Conservation (phyloP, 495 filamentous ascomycete species). For the Penicillium antarcticum region DNA sequence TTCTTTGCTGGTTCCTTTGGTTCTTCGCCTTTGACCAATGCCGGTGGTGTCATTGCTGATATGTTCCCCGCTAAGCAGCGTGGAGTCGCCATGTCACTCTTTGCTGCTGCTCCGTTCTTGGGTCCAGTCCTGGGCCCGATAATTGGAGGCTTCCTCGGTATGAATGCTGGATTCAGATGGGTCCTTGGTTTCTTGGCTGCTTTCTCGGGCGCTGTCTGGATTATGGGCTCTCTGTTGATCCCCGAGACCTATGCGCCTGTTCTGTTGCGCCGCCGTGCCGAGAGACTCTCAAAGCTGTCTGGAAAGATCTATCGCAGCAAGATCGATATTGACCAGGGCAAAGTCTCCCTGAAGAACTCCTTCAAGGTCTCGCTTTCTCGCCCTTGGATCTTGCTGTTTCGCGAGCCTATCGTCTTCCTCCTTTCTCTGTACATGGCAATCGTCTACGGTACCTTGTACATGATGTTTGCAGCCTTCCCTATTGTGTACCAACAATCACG, state of each 20-base stretch:
- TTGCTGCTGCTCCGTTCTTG: slow-evolving; percentile 65
- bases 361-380: slow-evolving; percentile 46
- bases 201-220: slow-evolving; percentile 54
- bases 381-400: slow-evolving; percentile 48
- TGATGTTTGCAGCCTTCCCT: slow-evolving; percentile 79
- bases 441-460: slow-evolving; percentile 73
- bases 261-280: slow-evolving; percentile 52
- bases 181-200: slow-evolving; percentile 56
- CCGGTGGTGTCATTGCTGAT: slow-evolving; percentile 72
- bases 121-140: slow-evolving; percentile 64
- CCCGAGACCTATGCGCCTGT: slow-evolving; percentile 64
- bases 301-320: slow-evolving; percentile 55
- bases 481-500: slow-evolving; percentile 73
- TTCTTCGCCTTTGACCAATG: slow-evolving; percentile 67
- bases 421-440: slow-evolving; percentile 73
- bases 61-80: slow-evolving; percentile 64
- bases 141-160: slow-evolving; percentile 59
- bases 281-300: slow-evolving; percentile 48
- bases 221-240: slow-evolving; percentile 48
- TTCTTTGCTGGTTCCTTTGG: slow-evolving; percentile 82
- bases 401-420: slow-evolving; percentile 59
- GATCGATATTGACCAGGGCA: slow-evolving; percentile 45
- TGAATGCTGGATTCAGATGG: slow-evolving; percentile 63
- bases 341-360: slow-evolving; percentile 27
- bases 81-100: slow-evolving; percentile 62